Evolutionary conservation across 352 stramenopile species (phyloP).

Genomic region (Pythium chondricola): DNA sequence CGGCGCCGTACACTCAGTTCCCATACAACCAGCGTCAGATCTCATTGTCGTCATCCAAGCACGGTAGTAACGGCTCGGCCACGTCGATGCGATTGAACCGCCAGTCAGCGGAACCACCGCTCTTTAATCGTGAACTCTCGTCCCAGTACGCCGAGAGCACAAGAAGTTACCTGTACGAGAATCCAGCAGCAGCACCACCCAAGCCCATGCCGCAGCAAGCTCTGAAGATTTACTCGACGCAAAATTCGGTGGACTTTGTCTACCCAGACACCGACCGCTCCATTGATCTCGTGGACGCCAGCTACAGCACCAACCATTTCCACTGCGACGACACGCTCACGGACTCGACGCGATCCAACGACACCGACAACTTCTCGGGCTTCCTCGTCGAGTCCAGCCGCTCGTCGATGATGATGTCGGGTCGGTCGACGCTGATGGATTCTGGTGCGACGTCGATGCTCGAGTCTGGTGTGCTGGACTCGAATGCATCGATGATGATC

Average conservation of each 20-base stretch:
- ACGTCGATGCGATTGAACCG: too few relatives aligned
- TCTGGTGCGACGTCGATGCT: too few relatives aligned
- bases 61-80: background rate
- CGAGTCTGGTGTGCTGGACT: background rate
- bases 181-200: background rate
- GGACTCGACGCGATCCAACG: slow-evolving; percentile 5
- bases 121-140: slow-evolving; percentile 29
- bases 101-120: slow-evolving; percentile 3
- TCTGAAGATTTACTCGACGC: slow-evolving; percentile 23
- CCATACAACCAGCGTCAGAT: background rate
- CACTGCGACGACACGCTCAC: background rate
- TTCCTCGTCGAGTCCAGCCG: slow-evolving; percentile 10
- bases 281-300: slow-evolving; percentile 14
- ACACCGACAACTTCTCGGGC: slow-evolving; percentile 1
- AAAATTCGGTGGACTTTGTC: slow-evolving; percentile 31
- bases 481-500: background rate
- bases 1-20: background rate
- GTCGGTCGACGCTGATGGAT: too few relatives aligned
- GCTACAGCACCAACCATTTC: slow-evolving; percentile 6
- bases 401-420: too few relatives aligned
- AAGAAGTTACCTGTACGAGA: slow-evolving; percentile 22
- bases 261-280: slow-evolving; percentile 23
- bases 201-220: background rate
- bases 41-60: background rate
- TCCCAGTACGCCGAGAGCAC: slow-evolving; percentile 14